Base-by-base conservation (phyloP, 1,284 basidiomycete species). In the Sphagnurus paluster region DNA sequence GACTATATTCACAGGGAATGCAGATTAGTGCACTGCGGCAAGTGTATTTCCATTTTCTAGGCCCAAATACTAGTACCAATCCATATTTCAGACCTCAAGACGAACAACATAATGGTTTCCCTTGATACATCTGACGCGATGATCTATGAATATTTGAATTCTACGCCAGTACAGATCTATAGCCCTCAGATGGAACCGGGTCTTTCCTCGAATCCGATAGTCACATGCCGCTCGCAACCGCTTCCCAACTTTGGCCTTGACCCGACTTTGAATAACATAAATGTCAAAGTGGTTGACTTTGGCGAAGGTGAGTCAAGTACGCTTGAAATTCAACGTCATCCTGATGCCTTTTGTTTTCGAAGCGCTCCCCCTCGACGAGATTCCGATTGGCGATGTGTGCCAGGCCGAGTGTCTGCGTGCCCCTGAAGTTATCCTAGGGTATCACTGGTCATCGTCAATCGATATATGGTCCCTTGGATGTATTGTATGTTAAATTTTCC, bases 1-100 rank as follows among this genome's bases (percentile, higher is more conserved):
- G 52, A 59, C 42, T 61, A 57, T 41, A 54, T 60, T 32, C 58
- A 61, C 46, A 46, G 49, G 16, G 55, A 59, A 30, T 59, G 57
- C 34, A 47, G 49, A 11, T 42, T 50, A 16, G 45, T 55, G 48
- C 58, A 61, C 50, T 41, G 44, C 23, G 58, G 53, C 54, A 29
- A 36, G 24, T 39, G 4, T 17, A 6, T 14, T 23, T 34, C 32
- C 16, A 16, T 11, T 34, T 34, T 7, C 32, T 5, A 16, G 14
- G 32, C 32, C 6, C 32, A 28, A n/a, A n/a, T 30, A 30, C 4
- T 14, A 30, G 4, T 4, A 14, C 36, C 25, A 37, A 37, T 24
- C 10, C 5, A 23, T 14, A 23, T 13, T 3, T 6, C 16, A 37
- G 36, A 37, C n/a, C 4, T 40, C 5, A 40, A 40, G 11, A 6